Conservation (phyloP, 2,329 filamentous ascomycete genomes). For the Hypoxylon rubiginosum region DNA sequence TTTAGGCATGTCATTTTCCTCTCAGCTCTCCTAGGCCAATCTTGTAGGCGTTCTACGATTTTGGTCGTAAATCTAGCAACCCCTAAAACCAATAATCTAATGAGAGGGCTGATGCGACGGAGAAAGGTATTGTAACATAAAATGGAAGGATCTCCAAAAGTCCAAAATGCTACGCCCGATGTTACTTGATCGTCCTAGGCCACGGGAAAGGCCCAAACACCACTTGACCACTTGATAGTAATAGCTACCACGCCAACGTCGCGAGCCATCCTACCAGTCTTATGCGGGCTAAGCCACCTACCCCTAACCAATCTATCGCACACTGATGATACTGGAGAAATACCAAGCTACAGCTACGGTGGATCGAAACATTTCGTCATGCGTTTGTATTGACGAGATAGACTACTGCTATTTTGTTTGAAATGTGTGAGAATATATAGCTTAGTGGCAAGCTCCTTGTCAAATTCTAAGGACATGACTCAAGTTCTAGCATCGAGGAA, state of each 20-base stretch:
- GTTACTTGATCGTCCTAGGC: conserved; percentile 7
- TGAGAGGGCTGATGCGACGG: not conserved
- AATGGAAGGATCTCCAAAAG: conserved; percentile 12
- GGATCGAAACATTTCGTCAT: conserved; percentile 16
- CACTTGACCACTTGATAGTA: conserved; percentile 2
- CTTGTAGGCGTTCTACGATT: not conserved
- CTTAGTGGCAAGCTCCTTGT: not conserved
- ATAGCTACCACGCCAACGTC: conserved; percentile 5
- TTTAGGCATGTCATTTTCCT: not conserved
- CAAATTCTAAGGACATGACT: not conserved
- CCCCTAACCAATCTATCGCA: conserved; percentile 28
- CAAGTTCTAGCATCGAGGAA: conserved; percentile 7
- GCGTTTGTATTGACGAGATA: not conserved
- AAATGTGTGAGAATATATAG: conserved; percentile 20
- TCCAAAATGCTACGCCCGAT: conserved; percentile 9
- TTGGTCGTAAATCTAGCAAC: not conserved
- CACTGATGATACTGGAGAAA: conserved; percentile 17
- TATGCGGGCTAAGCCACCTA: not conserved
- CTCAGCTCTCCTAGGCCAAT: not conserved
- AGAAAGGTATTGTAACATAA: conserved; percentile 7
- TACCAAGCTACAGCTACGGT: conserved; percentile 6
- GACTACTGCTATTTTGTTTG: not conserved
- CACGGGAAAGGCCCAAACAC: conserved; percentile 28
- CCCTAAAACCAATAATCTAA: not conserved
- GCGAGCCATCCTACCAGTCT: not conserved